Conservation (phyloP, 495 filamentous ascomycete species). For the Alectoria sarmentosa region DNA sequence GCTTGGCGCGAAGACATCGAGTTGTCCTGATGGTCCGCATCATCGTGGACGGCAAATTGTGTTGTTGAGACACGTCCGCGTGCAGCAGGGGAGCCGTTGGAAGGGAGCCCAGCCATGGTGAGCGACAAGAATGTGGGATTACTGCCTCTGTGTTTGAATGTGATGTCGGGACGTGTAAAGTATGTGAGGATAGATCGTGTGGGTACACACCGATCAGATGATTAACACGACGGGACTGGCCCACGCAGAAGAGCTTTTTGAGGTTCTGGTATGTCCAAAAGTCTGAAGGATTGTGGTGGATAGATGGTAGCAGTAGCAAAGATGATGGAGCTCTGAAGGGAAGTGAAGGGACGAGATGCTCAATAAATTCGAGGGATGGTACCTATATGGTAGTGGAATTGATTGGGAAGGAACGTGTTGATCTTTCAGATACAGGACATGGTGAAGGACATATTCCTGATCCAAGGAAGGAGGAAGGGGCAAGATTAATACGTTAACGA, state of each 20-base stretch:
- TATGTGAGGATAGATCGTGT: conserved; percentile 17
- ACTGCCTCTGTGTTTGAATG: conserved; percentile 5
- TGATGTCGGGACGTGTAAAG: conserved; percentile 7
- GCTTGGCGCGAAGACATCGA: conserved; percentile 15
- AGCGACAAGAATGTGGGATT: neutral
- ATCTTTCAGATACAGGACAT: conserved; percentile 10
- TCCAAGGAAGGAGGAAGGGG: conserved; percentile 2
- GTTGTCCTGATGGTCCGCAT: conserved; percentile 18
- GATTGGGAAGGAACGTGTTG: conserved; percentile 22
- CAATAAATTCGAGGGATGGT: conserved; percentile 15
- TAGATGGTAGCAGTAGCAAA: conserved; percentile 25
- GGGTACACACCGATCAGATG: conserved; percentile 11
- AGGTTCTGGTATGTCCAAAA: conserved; percentile 24
- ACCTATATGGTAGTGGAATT: conserved; percentile 14
- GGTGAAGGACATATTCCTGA: conserved; percentile 9
- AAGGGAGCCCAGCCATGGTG: conserved; percentile 40
- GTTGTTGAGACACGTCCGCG: conserved; percentile 33
- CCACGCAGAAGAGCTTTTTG: conserved; percentile 6
- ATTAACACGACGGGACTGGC: conserved; percentile 10
- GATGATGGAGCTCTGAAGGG: conserved; percentile 16
- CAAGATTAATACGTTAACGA: conserved; percentile 6
- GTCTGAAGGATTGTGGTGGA: conserved; percentile 20
- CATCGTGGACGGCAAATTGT: conserved; percentile 29
- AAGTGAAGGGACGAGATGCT: conserved; percentile 17
- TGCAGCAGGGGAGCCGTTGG: conserved; percentile 43